Percentiles rank a stretch among this genome's conserved stretches.
These are phyloP conservation scores for Ogataea ganodermae DNA, from an alignment of 805 yeast genomes.

Conservation along the genomic window DNA sequence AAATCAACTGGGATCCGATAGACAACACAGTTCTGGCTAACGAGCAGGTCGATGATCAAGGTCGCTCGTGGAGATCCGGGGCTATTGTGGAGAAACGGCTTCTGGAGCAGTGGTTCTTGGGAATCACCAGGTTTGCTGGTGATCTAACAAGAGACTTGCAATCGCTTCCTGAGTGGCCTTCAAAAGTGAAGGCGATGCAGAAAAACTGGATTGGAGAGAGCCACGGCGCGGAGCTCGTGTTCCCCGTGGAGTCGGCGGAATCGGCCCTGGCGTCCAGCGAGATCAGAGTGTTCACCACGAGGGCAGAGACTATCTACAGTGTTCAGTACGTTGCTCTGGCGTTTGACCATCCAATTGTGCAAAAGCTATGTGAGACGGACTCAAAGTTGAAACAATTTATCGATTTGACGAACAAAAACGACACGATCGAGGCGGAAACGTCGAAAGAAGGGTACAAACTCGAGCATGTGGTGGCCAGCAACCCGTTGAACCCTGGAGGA, in stretches of 20 bases:
- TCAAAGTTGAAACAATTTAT: slow-evolving; percentile 49
- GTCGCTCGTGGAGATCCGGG: slow-evolving; percentile 96
- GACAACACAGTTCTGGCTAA: slow-evolving; percentile 94
- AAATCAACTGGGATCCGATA: slow-evolving; percentile 97
- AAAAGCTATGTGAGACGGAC: slow-evolving; percentile 40
- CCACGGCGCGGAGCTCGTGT: slow-evolving; percentile 69
- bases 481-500: slow-evolving; percentile 56
- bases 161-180: slow-evolving; percentile 76
- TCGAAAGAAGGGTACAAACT: slow-evolving; percentile 65
- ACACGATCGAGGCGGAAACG: slow-evolving; percentile 39
- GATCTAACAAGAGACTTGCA: slow-evolving; percentile 66
- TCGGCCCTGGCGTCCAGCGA: slow-evolving; percentile 18
- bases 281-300: slow-evolving; percentile 73
- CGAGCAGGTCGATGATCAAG: slow-evolving; percentile 92
- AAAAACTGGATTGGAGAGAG: slow-evolving; percentile 92
- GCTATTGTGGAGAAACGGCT: slow-evolving; percentile 84
- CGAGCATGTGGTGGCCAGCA: slow-evolving; percentile 42
- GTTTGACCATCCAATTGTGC: slow-evolving; percentile 63
- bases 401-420: slow-evolving; percentile 34
- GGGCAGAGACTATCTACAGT: slow-evolving; percentile 84
- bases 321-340: slow-evolving; percentile 85
- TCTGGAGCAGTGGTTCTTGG: slow-evolving; percentile 91
- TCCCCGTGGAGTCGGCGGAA: slow-evolving; percentile 35
- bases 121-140: slow-evolving; percentile 80
- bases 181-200: slow-evolving; percentile 87